Base-by-base conservation (phyloP, 495 filamentous ascomycete genomes). In the Cryomyces antarcticus region DNA sequence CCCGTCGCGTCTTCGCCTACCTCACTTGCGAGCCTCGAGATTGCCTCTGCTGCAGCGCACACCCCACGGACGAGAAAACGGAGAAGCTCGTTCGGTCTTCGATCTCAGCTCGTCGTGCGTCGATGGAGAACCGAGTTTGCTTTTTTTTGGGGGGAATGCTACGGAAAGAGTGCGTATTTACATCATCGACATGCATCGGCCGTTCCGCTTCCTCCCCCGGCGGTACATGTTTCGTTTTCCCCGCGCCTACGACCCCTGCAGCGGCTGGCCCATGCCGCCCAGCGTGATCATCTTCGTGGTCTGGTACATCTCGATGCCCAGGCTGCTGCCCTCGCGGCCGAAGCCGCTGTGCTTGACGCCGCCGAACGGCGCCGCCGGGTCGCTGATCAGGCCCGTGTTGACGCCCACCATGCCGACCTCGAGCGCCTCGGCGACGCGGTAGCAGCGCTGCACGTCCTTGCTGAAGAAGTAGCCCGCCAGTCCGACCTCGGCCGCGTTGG, bases 341-440 rank as follows among this genome's bases (percentile, higher is more conserved):
- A 95, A 95, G 4, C 88, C 88, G 55, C 78, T 85, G 60, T 82
- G 69, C 61, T 97, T 97, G 12, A 97, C 82, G 45, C 88, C 89
- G 13, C 88, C 89, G 56, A 95, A 97, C 30, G 60, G 60, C 39
- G 59, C 48, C 13, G 60, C 73, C 59, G 53, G 46, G 47, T 63
- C 60, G 12, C 53, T 57, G 30, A 63, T 57, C 12, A 63, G 38
- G 0, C 60, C 60, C 1, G 60, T 63, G 43, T 73, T 73, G 24
- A 72, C 59, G 39, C 66, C 67, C 5, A 72, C 62, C 68, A 71
- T 71, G 29, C 70, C 70, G 6, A 62, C 59, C 49, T 72, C 57
- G 31, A 73, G 51, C 34, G 57, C 57, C 51, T 68, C 65, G 0
- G 67, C 65, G 13, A 72, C 65, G 5, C 68, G 53, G 31, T 64